Percentiles rank a stretch among this genome's conserved stretches.
These are phyloP conservation scores for Grigorovia humatica DNA, from an alignment of 805 yeast species.

Conservation along the genomic window DNA sequence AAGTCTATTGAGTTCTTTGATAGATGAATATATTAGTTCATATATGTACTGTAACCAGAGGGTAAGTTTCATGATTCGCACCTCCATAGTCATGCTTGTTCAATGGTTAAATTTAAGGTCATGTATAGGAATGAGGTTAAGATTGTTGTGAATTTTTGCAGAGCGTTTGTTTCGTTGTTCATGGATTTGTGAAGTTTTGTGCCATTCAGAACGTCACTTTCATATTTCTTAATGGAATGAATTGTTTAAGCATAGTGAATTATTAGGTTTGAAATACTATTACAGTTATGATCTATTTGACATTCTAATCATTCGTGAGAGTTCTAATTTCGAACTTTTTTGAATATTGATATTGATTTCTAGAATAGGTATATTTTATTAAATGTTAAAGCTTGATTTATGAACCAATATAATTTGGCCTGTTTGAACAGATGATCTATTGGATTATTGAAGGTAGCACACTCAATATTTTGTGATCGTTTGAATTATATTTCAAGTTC, in stretches of 20 bases:
- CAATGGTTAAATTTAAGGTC: constrained; percentile 13
- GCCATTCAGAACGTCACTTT: no score
- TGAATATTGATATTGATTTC: background rate
- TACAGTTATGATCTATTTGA: no score
- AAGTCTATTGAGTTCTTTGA: constrained; percentile 17
- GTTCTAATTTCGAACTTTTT: no score
- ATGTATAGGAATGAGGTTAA: constrained; percentile 5
- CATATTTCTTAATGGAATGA: no score
- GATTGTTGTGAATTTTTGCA: background rate
- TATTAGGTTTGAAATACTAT: no score
- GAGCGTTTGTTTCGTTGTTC: background rate
- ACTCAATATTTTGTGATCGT: background rate
- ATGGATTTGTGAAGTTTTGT: background rate
- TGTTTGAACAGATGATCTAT: no score
- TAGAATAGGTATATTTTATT: background rate
- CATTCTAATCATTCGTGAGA: no score
- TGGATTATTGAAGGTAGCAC: no score
- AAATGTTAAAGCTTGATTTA: background rate
- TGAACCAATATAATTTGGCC: background rate
- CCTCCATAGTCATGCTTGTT: constrained; percentile 23
- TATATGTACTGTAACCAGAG: constrained; percentile 13
- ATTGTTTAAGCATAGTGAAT: no score
- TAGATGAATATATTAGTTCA: constrained; percentile 9
- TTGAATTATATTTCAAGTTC: constrained; percentile 1
- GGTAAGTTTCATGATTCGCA: constrained; percentile 17